A percentile compares a stretch with the other conserved stretches of the same genome.
phyloP scores from a whole-genome alignment of 495 filamentous ascomycete genomes.

The Hypoxylon fuscum region DNA sequence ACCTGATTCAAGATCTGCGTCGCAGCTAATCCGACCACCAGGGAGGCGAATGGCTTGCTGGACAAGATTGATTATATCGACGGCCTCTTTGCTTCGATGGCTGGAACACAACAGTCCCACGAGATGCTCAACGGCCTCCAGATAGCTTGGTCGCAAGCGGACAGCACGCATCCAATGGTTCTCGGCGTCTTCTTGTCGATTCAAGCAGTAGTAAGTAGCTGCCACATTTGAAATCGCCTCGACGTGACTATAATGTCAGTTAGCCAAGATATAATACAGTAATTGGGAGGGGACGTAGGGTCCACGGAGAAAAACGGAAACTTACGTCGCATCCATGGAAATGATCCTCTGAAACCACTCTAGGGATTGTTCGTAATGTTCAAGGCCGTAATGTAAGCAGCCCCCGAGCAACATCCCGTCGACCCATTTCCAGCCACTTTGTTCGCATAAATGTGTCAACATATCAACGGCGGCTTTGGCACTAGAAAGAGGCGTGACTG shows the following conservation, averaged over 20 bases:
- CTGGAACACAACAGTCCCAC: constrained; percentile 86
- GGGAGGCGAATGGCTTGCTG: constrained; percentile 73
- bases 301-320: constrained; percentile 33
- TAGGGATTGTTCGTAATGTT: constrained; percentile 84
- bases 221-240: constrained; percentile 95
- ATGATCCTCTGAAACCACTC: constrained; percentile 91
- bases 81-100: constrained; percentile 83
- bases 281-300: not conserved
- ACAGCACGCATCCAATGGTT: constrained; percentile 86
- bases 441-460: constrained; percentile 80
- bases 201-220: constrained; percentile 84
- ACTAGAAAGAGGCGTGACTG: constrained; percentile 46
- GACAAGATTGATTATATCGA: constrained; percentile 90
- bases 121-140: constrained; percentile 96
- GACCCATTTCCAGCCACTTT: constrained; percentile 92
- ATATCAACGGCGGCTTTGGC: constrained; percentile 80
- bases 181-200: constrained; percentile 84
- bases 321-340: constrained; percentile 79
- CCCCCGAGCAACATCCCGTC: constrained; percentile 95
- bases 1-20: not conserved
- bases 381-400: constrained; percentile 91
- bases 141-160: constrained; percentile 83
- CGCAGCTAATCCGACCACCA: constrained; percentile 12
- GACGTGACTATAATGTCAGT: constrained; percentile 73
- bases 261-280: constrained; percentile 29